These are phyloP conservation scores for Lepidopterella palustris DNA, from an alignment of 495 filamentous ascomycete genomes.

Conservation along the genomic window DNA sequence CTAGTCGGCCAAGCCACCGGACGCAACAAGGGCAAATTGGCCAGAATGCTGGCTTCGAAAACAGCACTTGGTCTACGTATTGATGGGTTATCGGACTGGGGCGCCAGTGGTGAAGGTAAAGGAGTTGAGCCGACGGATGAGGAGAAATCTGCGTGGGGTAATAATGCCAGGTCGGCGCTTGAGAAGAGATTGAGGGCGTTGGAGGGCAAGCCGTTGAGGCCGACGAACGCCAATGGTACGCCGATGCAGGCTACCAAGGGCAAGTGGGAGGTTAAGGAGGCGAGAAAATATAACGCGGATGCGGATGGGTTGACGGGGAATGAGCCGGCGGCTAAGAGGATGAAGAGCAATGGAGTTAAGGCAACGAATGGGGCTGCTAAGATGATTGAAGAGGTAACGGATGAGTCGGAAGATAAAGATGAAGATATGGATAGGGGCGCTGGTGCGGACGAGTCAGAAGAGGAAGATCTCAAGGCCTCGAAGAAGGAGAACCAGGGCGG, in stretches of 20 bases:
- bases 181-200: constrained; percentile 78
- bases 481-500: constrained; percentile 27
- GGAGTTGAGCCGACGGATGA: constrained; percentile 75
- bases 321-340: constrained; percentile 50
- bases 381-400: constrained; percentile 21
- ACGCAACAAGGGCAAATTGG: constrained; percentile 99
- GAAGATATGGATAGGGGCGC: constrained; percentile 27
- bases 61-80: constrained; percentile 87
- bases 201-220: constrained; percentile 83
- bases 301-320: constrained; percentile 77
- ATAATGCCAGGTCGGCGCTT: constrained; percentile 65
- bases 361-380: constrained; percentile 8
- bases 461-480: constrained; percentile 22
- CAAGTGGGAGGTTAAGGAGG: constrained; percentile 90
- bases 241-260: constrained; percentile 53
- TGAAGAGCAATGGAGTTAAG: constrained; percentile 20
- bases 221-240: constrained; percentile 66
- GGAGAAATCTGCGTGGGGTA: constrained; percentile 71
- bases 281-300: constrained; percentile 92
- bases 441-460: constrained; percentile 17
- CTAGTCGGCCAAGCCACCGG: constrained; percentile 94
- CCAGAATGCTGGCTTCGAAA: constrained; percentile 89
- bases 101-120: constrained; percentile 50
- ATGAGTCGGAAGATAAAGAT: constrained; percentile 24
- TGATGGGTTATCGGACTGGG: constrained; percentile 81